A percentile compares a stretch with the other conserved stretches of the same genome.
Evolutionary conservation across 1,284 basidiomycete species (phyloP).

Genomic region (Apiotrichum sp.): DNA sequence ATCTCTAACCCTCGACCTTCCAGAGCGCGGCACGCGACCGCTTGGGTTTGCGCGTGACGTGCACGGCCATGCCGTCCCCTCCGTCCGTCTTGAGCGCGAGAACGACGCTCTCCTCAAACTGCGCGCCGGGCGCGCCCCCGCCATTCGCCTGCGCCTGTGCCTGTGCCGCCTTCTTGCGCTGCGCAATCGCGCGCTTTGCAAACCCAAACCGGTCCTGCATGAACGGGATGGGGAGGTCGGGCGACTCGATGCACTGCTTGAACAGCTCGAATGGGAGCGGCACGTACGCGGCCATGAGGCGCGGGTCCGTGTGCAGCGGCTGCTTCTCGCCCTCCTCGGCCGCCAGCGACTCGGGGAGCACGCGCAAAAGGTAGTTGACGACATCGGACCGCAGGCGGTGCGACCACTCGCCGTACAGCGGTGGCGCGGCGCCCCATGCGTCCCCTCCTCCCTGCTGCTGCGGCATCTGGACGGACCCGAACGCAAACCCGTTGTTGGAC

Average conservation of each 20-base stretch:
- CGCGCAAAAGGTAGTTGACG: constrained; percentile 58
- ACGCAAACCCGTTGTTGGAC: constrained; percentile 15
- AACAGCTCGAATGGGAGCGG: constrained; percentile 42
- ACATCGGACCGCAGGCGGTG: constrained; percentile 30
- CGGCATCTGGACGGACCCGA: neutral
- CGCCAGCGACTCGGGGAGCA: constrained; percentile 56
- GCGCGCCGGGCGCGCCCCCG: constrained; percentile 49
- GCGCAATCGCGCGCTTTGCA: constrained; percentile 76
- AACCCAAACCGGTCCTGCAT: constrained; percentile 82
- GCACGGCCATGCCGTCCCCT: constrained; percentile 63
- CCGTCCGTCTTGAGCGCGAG: constrained; percentile 66
- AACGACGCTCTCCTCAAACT: constrained; percentile 65
- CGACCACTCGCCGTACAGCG: constrained; percentile 37
- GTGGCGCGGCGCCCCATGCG: constrained; percentile 4
- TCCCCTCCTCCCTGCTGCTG: neutral
- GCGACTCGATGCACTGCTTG: constrained; percentile 39
- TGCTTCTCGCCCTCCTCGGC: neutral
- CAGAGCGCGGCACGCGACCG: constrained; percentile 62
- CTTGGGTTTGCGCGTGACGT: constrained; percentile 75
- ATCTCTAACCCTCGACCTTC: constrained; percentile 66
- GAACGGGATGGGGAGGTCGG: constrained; percentile 46
- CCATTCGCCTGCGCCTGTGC: constrained; percentile 43
- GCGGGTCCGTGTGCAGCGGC: constrained; percentile 16
- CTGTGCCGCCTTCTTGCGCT: constrained; percentile 62
- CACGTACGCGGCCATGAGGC: constrained; percentile 42